phyloP scores from a whole-genome alignment of 2,329 filamentous ascomycete genomes.

The Penicillium sp. region DNA sequence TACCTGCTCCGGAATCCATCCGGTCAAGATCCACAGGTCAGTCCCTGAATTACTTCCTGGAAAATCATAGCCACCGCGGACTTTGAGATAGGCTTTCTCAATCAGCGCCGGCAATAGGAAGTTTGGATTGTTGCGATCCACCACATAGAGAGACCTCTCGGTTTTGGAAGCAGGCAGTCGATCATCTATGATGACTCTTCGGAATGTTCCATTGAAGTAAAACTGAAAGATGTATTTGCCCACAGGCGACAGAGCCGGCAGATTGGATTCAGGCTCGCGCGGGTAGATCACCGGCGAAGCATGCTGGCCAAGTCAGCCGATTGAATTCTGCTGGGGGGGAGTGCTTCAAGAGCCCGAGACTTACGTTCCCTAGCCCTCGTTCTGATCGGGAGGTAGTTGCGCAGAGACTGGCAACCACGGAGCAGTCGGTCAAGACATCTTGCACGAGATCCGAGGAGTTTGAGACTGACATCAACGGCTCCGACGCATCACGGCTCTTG shows the following conservation, averaged over 20 bases:
- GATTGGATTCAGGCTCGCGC: conserved; percentile 53
- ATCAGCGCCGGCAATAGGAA: conserved; percentile 86
- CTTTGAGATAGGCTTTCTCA: conserved; percentile 94
- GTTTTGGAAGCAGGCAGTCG: conserved; percentile 70
- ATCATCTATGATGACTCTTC: conserved; percentile 84
- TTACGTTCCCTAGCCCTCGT: conserved; percentile 62
- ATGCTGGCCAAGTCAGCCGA: conserved; percentile 45
- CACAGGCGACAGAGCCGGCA: conserved; percentile 62
- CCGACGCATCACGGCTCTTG: conserved; percentile 5
- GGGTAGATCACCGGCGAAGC: conserved; percentile 70
- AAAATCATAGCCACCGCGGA: conserved; percentile 94
- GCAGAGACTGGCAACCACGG: conserved; percentile 91
- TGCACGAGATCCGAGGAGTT: conserved; percentile 77
- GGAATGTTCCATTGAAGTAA: conserved; percentile 90
- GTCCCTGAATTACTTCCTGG: conserved; percentile 96
- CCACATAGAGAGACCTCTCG: conserved; percentile 72
- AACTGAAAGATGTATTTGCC: conserved; percentile 91
- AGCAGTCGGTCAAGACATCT: conserved; percentile 93
- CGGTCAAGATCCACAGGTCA: conserved; percentile 84
- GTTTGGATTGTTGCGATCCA: conserved; percentile 74
- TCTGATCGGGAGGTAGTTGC: conserved; percentile 66
- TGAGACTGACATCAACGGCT: conserved; percentile 52
- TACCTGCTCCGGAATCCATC: conserved; percentile 95
- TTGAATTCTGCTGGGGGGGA: neutral
- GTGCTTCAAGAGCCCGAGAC: neutral